Evolutionary conservation across 2,329 filamentous ascomycete genomes (phyloP), one percentile per base, ranked within the genome.

Genomic region (Xylariaceae sp.): DNA sequence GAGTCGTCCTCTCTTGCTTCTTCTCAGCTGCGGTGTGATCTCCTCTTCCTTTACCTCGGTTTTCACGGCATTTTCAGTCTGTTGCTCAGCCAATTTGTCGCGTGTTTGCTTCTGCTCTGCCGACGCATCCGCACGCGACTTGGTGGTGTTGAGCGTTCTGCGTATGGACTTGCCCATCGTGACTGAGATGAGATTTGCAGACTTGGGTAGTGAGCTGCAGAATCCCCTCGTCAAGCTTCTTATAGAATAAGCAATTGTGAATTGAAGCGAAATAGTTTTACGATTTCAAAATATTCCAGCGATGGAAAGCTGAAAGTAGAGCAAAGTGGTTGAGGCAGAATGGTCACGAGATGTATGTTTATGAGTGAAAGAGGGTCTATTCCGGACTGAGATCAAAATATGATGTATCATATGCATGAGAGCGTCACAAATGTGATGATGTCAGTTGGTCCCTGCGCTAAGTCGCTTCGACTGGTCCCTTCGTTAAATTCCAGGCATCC

Each of bases 1-100:
- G 2, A 51, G 17, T 1, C 3, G 41, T 8, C 39, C 56, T 66
- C 63, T 59, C 60, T 62, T 61, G 10, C 17, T 47, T n/a, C 10
- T 17, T 17, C 37, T 45, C 15, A 55, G 9, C 47, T 11, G 56
- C 17, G 50, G 6, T n/a, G 2, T 10, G 13, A 48, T 35, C 54
- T 53, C 45, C 5, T 13, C 41, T n/a, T n/a, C 11, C 41, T 45
- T 45, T 13, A 41, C 37, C 9, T 41, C 37, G 13, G n/a, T 13
- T n/a, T 13, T n/a, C 11, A 45, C 11, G 3, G 17, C 41, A 45
- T n/a, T n/a, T 3, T 45, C 41, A 11, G n/a, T 45, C 41, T 45
- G 5, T 45, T n/a, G 41, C 41, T 4, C 41, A 9, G 4, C 10
- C 4, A 13, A 2, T 4, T 13, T 44, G 11, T 4, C 41, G 41